Percentiles rank a stretch among this genome's conserved stretches.
phyloP scores from a whole-genome alignment of 352 stramenopile species.

The Phytopythium mirpurense region DNA sequence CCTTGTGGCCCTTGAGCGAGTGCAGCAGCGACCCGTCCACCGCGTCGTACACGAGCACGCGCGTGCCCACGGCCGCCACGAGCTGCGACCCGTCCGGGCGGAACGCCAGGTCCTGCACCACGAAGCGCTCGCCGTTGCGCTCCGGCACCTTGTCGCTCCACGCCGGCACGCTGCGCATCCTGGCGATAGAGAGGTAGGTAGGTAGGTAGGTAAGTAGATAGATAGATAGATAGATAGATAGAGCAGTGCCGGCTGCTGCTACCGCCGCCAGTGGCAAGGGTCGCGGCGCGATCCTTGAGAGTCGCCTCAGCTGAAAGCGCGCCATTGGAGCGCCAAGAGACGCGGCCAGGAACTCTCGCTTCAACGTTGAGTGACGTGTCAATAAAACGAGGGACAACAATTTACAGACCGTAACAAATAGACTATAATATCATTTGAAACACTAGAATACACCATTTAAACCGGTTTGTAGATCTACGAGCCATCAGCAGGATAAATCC shows the following conservation, averaged over 20 bases:
- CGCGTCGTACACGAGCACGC: conserved; percentile 92
- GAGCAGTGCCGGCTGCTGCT: no score
- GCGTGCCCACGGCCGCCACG: conserved; percentile 87
- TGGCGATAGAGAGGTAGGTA: no score
- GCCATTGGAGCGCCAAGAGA: neutral
- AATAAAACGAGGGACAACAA: neutral
- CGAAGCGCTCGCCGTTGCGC: conserved; percentile 81
- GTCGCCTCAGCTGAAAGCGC: no score
- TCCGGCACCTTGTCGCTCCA: conserved; percentile 88
- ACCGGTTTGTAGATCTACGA: no score
- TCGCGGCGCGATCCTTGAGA: no score
- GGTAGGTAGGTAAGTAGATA: no score
- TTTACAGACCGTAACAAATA: neutral
- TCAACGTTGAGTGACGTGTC: neutral
- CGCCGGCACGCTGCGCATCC: conserved; percentile 71
- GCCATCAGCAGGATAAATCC: no score
- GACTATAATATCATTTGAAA: neutral
- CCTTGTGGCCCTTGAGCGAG: conserved; percentile 90
- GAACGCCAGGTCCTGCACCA: conserved; percentile 89
- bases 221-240: no score
- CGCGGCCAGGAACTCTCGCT: neutral
- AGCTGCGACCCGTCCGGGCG: conserved; percentile 86
- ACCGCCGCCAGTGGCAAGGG: no score
- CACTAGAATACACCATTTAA: no score
- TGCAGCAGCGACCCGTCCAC: conserved; percentile 87